These are phyloP conservation scores for Warburgia ugandensis DNA, from an alignment of 164 flowering plant genomes.

Conservation along the genomic window DNA sequence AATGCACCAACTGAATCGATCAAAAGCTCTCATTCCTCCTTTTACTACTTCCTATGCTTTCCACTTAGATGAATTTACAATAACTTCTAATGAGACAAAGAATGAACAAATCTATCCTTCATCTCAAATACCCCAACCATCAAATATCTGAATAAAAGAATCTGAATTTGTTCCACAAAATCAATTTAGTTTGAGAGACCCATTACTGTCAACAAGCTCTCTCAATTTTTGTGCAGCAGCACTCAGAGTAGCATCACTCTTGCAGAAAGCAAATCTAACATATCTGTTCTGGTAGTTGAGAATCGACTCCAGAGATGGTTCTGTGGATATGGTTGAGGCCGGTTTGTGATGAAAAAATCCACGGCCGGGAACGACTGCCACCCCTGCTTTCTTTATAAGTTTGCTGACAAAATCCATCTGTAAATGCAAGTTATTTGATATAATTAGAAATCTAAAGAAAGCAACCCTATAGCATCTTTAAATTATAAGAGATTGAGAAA, in stretches of 20 bases:
- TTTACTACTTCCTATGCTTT: no score
- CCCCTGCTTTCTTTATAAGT: constrained; percentile 30
- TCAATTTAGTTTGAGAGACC: constrained; percentile 22
- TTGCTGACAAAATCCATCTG: constrained; percentile 64
- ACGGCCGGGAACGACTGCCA: constrained; percentile 64
- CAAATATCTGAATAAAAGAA: no score
- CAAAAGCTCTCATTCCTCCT: no score
- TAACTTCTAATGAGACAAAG: no score
- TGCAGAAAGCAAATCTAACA: constrained; percentile 82
- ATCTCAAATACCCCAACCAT: no score
- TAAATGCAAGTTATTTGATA: no score
- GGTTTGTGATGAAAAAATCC: constrained; percentile 52
- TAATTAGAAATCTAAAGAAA: no score
- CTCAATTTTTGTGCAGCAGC: constrained; percentile 48
- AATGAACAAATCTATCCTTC: no score
- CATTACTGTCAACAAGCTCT: constrained; percentile 25
- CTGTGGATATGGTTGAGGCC: neutral
- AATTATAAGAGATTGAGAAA: neutral
- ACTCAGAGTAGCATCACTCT: constrained; percentile 48
- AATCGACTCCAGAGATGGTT: neutral
- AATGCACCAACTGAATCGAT: no score
- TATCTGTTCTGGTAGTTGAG: constrained; percentile 38
- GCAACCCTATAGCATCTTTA: neutral
- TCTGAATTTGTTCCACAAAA: neutral
- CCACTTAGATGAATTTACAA: no score